phyloP scores from a whole-genome alignment of 2,329 filamentous ascomycete genomes.

The Furcasterigmium furcatum region DNA sequence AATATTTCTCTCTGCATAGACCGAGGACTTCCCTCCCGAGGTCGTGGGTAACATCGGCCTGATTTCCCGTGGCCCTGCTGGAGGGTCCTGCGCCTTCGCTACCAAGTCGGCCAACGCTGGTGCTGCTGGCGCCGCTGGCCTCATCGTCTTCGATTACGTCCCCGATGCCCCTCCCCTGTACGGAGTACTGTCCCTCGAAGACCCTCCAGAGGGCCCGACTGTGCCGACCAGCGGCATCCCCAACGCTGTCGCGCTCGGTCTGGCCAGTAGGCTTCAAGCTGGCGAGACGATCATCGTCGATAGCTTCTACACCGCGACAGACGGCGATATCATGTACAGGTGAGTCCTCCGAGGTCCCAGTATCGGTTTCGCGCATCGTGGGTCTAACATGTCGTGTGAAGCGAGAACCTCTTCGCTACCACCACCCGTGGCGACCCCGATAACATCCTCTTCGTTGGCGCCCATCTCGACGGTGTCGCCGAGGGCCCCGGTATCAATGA shows the following conservation, averaged over 20 bases:
- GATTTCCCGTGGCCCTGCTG: conserved; percentile 43
- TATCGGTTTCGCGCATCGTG: too few relatives aligned
- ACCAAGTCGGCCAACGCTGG: conserved; percentile 51
- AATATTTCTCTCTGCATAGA: background rate
- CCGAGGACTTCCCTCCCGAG: conserved; percentile 42
- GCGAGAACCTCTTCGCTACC: conserved; percentile 57
- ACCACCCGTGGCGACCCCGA: conserved; percentile 55
- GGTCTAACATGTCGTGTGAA: too few relatives aligned
- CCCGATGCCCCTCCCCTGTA: conserved; percentile 46
- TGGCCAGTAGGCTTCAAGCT: conserved; percentile 22
- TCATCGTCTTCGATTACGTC: conserved; percentile 56
- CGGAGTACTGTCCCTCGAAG: conserved; percentile 18
- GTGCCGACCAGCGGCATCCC: conserved; percentile 45
- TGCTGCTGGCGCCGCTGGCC: conserved; percentile 49
- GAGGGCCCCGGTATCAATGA: conserved; percentile 65
- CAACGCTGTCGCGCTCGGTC: conserved; percentile 30
- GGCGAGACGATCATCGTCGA: conserved; percentile 20
- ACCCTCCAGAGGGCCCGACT: conserved; percentile 32
- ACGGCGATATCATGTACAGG: conserved; percentile 17
- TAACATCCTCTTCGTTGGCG: conserved; percentile 56
- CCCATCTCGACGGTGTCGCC: conserved; percentile 58
- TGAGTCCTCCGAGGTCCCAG: background rate
- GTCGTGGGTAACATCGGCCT: conserved; percentile 51
- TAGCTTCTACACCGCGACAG: conserved; percentile 3
- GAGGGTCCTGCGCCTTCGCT: conserved; percentile 46